Evolutionary conservation across 768 basidiomycete species (phyloP).

Genomic region (Exsudoporus frostii): DNA sequence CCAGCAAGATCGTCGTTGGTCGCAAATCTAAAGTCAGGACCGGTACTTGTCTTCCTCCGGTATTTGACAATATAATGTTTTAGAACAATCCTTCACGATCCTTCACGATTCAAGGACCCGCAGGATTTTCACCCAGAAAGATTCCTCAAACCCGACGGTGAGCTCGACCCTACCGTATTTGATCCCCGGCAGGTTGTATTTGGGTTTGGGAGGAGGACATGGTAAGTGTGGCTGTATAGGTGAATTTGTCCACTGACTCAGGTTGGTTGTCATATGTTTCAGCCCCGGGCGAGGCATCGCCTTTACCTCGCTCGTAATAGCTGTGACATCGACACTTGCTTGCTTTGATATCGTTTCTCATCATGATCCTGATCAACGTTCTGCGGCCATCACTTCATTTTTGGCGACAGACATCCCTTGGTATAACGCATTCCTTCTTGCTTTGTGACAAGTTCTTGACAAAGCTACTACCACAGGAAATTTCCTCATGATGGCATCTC

Average conservation of each 20-base stretch:
- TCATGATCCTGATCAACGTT: not conserved
- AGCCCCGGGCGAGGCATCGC: slow-evolving; percentile 5
- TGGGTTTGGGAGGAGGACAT: slow-evolving; percentile 6
- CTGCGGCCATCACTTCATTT: not conserved
- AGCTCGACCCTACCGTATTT: slow-evolving; percentile 1
- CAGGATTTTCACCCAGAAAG: not conserved
- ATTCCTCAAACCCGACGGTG: not conserved
- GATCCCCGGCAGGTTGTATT: slow-evolving; percentile 5
- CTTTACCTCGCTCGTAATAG: slow-evolving; percentile 1
- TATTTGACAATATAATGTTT: not conserved
- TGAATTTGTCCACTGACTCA: not conserved
- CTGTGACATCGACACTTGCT: slow-evolving; percentile 2
- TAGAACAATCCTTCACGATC: slow-evolving; percentile 3
- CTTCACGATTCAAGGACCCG: not conserved
- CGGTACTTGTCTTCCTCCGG: too few species aligned
- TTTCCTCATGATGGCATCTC: slow-evolving; percentile 2
- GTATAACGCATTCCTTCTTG: not conserved
- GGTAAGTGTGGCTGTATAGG: not conserved
- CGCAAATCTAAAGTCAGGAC: slow-evolving; percentile 2
- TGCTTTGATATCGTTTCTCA: not conserved
- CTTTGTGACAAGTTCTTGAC: not conserved
- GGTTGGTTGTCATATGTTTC: not conserved
- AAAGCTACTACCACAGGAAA: not conserved
- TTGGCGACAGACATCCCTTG: slow-evolving; percentile 6
- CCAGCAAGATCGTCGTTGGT: slow-evolving; percentile 1